phyloP scores from a whole-genome alignment of 805 yeast genomes.

The Candida endomychidarum region DNA sequence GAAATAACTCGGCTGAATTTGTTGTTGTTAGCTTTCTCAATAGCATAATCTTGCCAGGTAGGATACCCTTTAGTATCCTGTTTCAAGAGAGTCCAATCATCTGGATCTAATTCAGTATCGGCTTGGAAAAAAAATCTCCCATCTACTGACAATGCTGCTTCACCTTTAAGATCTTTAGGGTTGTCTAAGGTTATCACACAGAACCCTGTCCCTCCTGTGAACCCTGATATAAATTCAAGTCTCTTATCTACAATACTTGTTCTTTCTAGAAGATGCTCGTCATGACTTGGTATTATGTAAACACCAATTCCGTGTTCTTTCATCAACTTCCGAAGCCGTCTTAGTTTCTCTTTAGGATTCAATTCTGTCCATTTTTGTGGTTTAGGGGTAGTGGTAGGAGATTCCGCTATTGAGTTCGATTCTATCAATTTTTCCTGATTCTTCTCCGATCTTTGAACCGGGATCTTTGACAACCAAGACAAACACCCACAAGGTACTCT shows the following conservation, averaged over 20 bases:
- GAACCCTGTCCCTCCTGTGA: slow-evolving; percentile 91
- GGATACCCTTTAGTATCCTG: slow-evolving; percentile 70
- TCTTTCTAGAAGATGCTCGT: slow-evolving; percentile 91
- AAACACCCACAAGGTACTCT: not conserved
- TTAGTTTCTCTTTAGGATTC: slow-evolving; percentile 59
- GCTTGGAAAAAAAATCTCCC: slow-evolving; percentile 96
- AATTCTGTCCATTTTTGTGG: slow-evolving; percentile 3
- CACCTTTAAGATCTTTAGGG: slow-evolving; percentile 49
- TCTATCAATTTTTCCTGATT: not conserved
- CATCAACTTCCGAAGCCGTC: slow-evolving; percentile 64
- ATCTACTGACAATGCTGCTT: slow-evolving; percentile 85
- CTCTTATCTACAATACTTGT: slow-evolving; percentile 79
- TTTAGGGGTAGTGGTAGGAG: not conserved
- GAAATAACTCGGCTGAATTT: slow-evolving; percentile 59
- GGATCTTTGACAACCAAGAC: too few species aligned
- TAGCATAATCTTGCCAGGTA: slow-evolving; percentile 76
- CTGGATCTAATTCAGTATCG: slow-evolving; percentile 69
- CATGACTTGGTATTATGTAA: slow-evolving; percentile 82
- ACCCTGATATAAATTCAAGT: slow-evolving; percentile 79
- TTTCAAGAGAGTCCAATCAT: slow-evolving; percentile 73
- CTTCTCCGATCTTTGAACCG: not conserved
- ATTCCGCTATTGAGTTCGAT: not conserved
- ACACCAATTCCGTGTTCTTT: slow-evolving; percentile 61
- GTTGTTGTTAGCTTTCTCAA: slow-evolving; percentile 55
- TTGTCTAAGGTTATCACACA: slow-evolving; percentile 67